These are phyloP conservation scores for Malania oleifera DNA, from an alignment of 164 flowering plant genomes.

Conservation along the genomic window DNA sequence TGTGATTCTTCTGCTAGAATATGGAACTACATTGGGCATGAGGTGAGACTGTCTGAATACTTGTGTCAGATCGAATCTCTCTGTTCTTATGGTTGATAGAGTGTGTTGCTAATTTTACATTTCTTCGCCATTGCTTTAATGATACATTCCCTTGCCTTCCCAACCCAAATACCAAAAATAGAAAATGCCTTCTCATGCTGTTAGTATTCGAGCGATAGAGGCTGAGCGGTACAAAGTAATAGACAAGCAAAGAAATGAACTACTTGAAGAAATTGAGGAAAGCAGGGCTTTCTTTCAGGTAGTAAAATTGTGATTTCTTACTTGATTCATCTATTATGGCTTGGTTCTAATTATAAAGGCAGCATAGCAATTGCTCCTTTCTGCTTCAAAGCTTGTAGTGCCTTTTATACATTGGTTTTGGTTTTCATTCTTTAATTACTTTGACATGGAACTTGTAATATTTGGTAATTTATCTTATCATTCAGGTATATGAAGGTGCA, in stretches of 20 bases:
- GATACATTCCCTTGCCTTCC: neutral
- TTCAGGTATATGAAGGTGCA: constrained; percentile 95
- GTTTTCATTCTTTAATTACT: neutral
- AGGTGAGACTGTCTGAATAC: constrained; percentile 40
- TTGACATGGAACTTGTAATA: neutral
- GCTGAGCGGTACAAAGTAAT: constrained; percentile 64
- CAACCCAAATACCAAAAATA: too few species aligned
- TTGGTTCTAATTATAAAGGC: neutral
- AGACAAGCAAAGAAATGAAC: constrained; percentile 42
- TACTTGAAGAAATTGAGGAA: constrained; percentile 94
- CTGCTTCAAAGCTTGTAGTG: neutral
- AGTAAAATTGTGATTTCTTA: neutral
- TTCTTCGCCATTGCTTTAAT: neutral
- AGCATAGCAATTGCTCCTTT: neutral
- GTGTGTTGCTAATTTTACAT: neutral
- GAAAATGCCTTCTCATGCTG: constrained; percentile 67
- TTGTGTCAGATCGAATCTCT: neutral
- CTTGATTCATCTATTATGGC: neutral
- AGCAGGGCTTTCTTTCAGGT: constrained; percentile 99
- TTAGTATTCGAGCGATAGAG: constrained; percentile 84
- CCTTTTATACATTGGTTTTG: neutral
- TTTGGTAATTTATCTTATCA: constrained; percentile 1
- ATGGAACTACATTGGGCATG: constrained; percentile 84
- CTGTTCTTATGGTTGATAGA: neutral
- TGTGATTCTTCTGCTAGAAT: constrained; percentile 42